Conservation (phyloP, 306 rosid species). For the Casuarina glauca region DNA sequence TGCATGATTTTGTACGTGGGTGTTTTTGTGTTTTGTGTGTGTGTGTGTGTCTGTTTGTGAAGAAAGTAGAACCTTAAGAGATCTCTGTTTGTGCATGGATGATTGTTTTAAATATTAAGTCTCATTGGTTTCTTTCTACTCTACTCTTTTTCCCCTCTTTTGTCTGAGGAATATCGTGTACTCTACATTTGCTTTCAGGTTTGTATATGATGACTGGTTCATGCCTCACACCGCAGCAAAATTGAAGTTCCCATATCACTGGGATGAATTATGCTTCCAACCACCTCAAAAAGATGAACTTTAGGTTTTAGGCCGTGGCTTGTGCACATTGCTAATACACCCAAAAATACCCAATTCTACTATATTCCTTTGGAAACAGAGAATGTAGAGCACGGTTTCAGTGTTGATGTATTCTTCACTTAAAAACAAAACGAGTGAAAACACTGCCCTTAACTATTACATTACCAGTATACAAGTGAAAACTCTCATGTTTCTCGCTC, state of each 20-base stretch:
- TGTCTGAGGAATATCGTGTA: not conserved
- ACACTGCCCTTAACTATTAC: not conserved
- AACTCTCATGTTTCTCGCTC: too few relatives aligned
- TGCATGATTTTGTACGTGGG: not conserved
- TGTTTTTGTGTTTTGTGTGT: not conserved
- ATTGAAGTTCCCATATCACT: slow-evolving; percentile 69
- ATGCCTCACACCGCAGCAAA: slow-evolving; percentile 92
- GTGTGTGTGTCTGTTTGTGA: not conserved
- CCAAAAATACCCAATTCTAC: not conserved
- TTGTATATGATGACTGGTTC: slow-evolving; percentile 71
- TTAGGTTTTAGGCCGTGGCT: slow-evolving; percentile 26
- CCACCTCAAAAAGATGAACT: slow-evolving; percentile 66
- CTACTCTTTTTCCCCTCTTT: not conserved
- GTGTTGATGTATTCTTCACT: not conserved
- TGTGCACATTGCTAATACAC: not conserved
- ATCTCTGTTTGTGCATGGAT: not conserved
- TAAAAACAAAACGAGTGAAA: not conserved
- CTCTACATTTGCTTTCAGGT: slow-evolving; percentile 51
- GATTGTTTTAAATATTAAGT: too few relatives aligned
- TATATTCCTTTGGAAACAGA: not conserved
- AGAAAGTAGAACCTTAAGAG: not conserved
- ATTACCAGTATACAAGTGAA: not conserved
- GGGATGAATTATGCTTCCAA: slow-evolving; percentile 80
- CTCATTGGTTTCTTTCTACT: not conserved
- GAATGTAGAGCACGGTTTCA: not conserved